Evolutionary conservation across 352 stramenopile genomes (phyloP), one percentile per base, ranked within the genome.

Genomic region (Pythium rishiriense): DNA sequence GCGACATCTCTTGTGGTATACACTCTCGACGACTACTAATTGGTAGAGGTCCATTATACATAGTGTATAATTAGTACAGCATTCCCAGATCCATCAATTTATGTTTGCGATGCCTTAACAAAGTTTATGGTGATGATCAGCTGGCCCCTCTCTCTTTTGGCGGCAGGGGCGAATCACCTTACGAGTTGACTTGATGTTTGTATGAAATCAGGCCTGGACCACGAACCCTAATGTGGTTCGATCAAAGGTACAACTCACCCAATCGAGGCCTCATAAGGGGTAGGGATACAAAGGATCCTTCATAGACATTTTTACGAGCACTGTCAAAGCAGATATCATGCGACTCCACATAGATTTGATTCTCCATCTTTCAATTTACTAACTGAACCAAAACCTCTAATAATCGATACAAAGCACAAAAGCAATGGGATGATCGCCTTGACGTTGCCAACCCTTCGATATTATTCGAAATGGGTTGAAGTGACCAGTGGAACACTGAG

Each of bases 171-270:
- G 33, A 39, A 39, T 39, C 33, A 39, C 33, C 11, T 21, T 12
- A 56, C n/a, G 11, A 22, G 19, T 47, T 45, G 31, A 58, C 51
- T 58, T 58, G 33, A n/a, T 26, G 17, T 58, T 31, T 29, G 51
- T 58, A 58, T 58, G 49, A 58, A 58, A 58, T 58, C 51, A 58
- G 51, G 51, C 24, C n/a, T 33, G 49, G n/a, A 58, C 51, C 51
- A 58, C 51, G 51, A 58, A 58, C 51, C 51, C 51, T 58, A 47
- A 46, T 22, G 46, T 24, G 46, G 15, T 28, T 24, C 12, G 24
- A 37, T 4, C 43, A 50, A 39, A 39, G 33, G 43, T 50, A 50
- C 24, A n/a, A 4, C 22, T 31, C 21, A 53, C 26, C 46, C 46
- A 53, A 53, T 53, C 7, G 25, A 22, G 25, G 22, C 24, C 22